A percentile compares a stretch with the other conserved stretches of the same genome.
Conservation (phyloP, 345 rosid species). For the Sapria himalayana region DNA sequence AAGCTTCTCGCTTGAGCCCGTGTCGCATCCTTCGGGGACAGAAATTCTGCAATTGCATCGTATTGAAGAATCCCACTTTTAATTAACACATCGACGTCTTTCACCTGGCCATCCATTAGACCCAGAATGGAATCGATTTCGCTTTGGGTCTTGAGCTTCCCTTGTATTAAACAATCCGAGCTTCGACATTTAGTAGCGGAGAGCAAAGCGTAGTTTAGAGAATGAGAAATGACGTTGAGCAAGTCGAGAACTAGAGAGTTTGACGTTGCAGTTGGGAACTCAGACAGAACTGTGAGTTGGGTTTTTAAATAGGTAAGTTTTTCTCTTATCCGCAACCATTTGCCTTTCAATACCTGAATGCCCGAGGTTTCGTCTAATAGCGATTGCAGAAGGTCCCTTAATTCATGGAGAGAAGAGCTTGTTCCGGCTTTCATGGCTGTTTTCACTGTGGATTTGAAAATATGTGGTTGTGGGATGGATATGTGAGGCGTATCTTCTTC, state of each 20-base stretch:
- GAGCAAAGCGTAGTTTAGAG: slow-evolving; percentile 31
- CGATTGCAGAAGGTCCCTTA: slow-evolving; percentile 17
- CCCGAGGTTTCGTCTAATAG: slow-evolving; percentile 24
- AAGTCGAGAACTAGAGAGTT: slow-evolving; percentile 41
- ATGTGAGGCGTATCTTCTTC: no score
- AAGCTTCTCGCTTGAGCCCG: slow-evolving; percentile 48
- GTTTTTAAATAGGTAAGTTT: slow-evolving; percentile 40
- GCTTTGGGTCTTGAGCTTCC: slow-evolving; percentile 81
- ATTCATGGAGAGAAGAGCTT: slow-evolving; percentile 16
- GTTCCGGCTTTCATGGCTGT: slow-evolving; percentile 37
- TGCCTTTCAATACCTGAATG: slow-evolving; percentile 36
- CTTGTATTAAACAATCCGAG: slow-evolving; percentile 28
- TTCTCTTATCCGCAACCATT: slow-evolving; percentile 46
- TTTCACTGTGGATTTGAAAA: no score
- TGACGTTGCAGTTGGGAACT: slow-evolving; percentile 21
- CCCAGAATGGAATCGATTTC: slow-evolving; percentile 59
- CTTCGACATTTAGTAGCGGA: slow-evolving; percentile 31
- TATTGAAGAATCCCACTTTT: slow-evolving; percentile 38
- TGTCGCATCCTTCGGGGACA: slow-evolving; percentile 44
- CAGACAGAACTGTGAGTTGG: slow-evolving; percentile 45
- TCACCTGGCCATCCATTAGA: slow-evolving; percentile 40
- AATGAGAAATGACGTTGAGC: slow-evolving; percentile 20
- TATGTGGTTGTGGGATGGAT: no score
- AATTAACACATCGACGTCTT: slow-evolving; percentile 44
- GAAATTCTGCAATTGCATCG: slow-evolving; percentile 10